Conservation (phyloP, 495 filamentous ascomycete genomes). For the Tuber microsphaerosporum region DNA sequence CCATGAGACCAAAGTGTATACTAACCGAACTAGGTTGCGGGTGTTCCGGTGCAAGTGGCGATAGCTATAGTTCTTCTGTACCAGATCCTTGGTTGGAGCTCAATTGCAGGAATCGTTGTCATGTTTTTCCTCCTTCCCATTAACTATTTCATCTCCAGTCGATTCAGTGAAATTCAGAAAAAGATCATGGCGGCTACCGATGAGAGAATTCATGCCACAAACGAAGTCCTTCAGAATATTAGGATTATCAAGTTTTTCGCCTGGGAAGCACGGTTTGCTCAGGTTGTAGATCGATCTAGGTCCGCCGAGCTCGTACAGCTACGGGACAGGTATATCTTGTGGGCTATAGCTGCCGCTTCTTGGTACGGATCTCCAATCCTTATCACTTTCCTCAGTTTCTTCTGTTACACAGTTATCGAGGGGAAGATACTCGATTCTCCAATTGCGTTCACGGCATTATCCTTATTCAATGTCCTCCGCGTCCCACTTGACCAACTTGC, state of each 20-base stretch:
- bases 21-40: conserved; percentile 46
- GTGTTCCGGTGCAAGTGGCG: conserved; percentile 72
- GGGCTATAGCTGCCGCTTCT: conserved; percentile 81
- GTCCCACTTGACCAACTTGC: conserved; percentile 93
- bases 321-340: conserved; percentile 77
- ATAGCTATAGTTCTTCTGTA: conserved; percentile 74
- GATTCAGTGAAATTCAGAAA: conserved; percentile 78
- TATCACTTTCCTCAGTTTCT: conserved; percentile 92
- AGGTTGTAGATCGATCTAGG: conserved; percentile 81
- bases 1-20: background rate
- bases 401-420: conserved; percentile 86
- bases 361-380: conserved; percentile 95
- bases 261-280: conserved; percentile 88
- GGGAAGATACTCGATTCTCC: conserved; percentile 84
- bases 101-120: conserved; percentile 85
- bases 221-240: conserved; percentile 95
- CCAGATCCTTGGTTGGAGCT: conserved; percentile 80
- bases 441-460: conserved; percentile 91
- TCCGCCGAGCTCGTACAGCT: conserved; percentile 68
- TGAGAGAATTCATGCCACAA: conserved; percentile 91
- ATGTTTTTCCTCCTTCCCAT: conserved; percentile 84
- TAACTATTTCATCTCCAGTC: conserved; percentile 76
- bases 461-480: conserved; percentile 89
- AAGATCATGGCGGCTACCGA: conserved; percentile 90
- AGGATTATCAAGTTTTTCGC: conserved; percentile 99